phyloP scores from a whole-genome alignment of 2,329 filamentous ascomycete species.

The Calonectria fujianensis region DNA sequence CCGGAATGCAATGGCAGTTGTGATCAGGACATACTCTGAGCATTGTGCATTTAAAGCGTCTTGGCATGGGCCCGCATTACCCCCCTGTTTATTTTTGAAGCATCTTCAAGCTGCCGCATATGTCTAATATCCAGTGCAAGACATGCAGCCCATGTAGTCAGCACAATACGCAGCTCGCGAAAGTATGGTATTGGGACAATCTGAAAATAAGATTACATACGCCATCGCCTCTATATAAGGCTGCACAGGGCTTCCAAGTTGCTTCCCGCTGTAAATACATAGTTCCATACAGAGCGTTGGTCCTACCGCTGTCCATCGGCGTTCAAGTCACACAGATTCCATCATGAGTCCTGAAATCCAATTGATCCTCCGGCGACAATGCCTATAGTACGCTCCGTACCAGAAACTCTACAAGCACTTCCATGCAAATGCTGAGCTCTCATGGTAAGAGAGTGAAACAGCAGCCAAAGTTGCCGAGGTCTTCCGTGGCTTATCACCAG shows the following conservation, averaged over 20 bases:
- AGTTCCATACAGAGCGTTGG: no score
- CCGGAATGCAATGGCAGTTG: no score
- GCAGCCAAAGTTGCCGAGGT: slow-evolving; percentile 65
- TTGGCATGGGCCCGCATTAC: no score
- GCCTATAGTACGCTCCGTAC: not conserved
- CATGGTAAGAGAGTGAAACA: slow-evolving; percentile 72
- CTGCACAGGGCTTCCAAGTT: not conserved
- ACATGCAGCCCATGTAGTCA: no score
- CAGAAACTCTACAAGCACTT: slow-evolving; percentile 71
- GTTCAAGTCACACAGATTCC: not conserved
- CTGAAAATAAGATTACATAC: not conserved
- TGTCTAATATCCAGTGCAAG: no score
- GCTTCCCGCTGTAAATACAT: no score
- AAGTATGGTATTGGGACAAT: not conserved
- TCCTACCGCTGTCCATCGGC: not conserved
- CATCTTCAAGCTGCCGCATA: no score
- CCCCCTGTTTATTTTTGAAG: no score
- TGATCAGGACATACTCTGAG: no score
- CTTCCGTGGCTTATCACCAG: slow-evolving; percentile 57
- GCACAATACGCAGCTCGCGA: not conserved
- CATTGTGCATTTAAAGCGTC: no score
- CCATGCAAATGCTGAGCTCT: slow-evolving; percentile 76
- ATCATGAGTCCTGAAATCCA: not conserved
- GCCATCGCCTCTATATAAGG: not conserved
- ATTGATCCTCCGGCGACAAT: not conserved